Percentiles rank a stretch among this genome's conserved stretches.
phyloP scores from a whole-genome alignment of 208 protist genomes.

The Acanthamoeba sp. region DNA sequence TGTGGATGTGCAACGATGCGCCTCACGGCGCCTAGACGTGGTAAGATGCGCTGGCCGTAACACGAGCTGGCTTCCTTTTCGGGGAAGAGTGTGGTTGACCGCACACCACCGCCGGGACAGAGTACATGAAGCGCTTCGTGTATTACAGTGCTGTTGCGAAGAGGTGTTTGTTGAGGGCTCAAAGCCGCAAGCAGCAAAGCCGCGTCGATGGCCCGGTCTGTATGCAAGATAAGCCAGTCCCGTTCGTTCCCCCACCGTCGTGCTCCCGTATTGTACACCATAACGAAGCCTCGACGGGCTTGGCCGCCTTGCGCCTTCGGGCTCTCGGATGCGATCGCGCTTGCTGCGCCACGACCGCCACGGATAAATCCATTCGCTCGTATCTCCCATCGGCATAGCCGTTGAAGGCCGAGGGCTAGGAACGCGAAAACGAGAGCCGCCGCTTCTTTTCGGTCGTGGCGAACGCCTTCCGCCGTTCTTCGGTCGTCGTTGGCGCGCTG shows the following conservation, averaged over 20 bases:
- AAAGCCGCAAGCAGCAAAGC: background rate
- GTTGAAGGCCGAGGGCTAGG: slow-evolving; percentile 41
- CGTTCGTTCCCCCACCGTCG: background rate
- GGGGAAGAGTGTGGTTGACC: no score
- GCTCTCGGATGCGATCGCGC: background rate
- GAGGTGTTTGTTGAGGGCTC: background rate
- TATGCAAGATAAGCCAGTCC: background rate
- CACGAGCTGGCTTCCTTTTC: no score
- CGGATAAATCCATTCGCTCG: no score
- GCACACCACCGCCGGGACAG: no score
- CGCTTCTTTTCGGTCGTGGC: slow-evolving; percentile 47
- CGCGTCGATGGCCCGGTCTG: background rate
- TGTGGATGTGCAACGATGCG: no score
- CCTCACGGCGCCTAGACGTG: no score
- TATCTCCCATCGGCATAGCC: background rate
- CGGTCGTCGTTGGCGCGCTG: background rate
- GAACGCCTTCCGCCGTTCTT: slow-evolving; percentile 55
- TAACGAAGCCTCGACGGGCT: no score
- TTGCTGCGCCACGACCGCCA: no score
- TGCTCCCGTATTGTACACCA: background rate
- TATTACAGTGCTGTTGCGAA: background rate
- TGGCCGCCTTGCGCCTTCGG: background rate
- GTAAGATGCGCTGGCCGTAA: no score
- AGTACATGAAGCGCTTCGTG: background rate
- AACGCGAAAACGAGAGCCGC: slow-evolving; percentile 32